Evolutionary conservation across 371 early-diverging fungal genomes (phyloP).

Genomic region (Mortierella sp.): DNA sequence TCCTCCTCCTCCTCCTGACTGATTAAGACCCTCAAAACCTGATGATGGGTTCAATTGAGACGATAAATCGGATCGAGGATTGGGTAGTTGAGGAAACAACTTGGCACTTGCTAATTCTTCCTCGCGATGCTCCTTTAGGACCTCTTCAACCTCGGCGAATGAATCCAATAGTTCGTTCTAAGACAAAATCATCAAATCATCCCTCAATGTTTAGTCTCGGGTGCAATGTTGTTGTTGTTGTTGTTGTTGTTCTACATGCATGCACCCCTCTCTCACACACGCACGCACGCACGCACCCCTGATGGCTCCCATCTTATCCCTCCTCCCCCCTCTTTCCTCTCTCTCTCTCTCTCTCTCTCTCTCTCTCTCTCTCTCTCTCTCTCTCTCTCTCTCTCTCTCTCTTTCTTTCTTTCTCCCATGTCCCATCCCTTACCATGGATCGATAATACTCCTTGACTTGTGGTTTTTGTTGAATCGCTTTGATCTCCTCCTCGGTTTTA

Average conservation of each 20-base stretch:
- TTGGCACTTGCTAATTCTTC: slow-evolving; percentile 16
- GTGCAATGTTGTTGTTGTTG: neutral
- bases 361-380: too few relatives aligned
- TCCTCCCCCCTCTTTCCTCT: too few relatives aligned
- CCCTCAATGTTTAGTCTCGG: neutral
- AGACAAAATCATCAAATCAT: neutral
- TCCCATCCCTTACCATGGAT: slow-evolving; percentile 24
- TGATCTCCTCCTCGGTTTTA: slow-evolving; percentile 35
- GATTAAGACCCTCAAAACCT: neutral
- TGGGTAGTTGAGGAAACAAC: slow-evolving; percentile 5
- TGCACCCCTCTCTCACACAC: too few relatives aligned
- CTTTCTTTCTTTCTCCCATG: neutral
- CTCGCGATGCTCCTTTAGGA: slow-evolving; percentile 36
- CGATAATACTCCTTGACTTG: slow-evolving; percentile 38
- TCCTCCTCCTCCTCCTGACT: neutral
- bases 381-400: too few relatives aligned
- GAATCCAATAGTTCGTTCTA: slow-evolving; percentile 41
- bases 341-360: too few relatives aligned
- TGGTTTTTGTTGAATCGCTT: slow-evolving; percentile 5
- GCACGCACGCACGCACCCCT: too few relatives aligned
- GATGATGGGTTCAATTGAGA: neutral
- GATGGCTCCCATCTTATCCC: too few relatives aligned
- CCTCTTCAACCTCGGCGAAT: slow-evolving; percentile 44
- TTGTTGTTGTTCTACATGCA: too few relatives aligned
- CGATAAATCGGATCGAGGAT: neutral